phyloP scores from a whole-genome alignment of 2,329 filamentous ascomycete genomes.

The Cercospora beticola region DNA sequence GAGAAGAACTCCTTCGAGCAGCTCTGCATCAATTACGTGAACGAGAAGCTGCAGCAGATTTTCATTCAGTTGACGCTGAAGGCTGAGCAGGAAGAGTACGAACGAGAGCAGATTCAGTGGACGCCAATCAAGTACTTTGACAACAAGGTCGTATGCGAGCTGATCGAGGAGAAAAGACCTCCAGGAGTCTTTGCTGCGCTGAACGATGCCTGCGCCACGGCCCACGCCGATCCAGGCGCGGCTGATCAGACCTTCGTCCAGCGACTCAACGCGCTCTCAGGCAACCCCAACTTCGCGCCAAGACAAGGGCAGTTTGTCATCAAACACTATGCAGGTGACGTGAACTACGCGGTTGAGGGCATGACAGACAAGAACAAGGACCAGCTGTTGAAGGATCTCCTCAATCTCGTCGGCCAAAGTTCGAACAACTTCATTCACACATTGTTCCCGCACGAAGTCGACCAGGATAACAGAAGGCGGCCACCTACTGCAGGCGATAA shows the following conservation, averaged over 20 bases:
- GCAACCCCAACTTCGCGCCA: conserved; percentile 84
- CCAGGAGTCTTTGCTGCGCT: conserved; percentile 91
- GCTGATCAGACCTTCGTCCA: conserved; percentile 96
- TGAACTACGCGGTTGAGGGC: conserved; percentile 88
- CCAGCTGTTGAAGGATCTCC: conserved; percentile 86
- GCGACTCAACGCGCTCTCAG: conserved; percentile 80
- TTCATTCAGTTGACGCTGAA: conserved; percentile 97
- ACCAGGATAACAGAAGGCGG: conserved; percentile 91
- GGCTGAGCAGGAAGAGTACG: conserved; percentile 97
- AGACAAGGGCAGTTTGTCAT: conserved; percentile 96
- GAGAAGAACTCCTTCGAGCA: conserved; percentile 99
- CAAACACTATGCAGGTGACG: conserved; percentile 98
- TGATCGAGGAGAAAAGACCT: conserved; percentile 89
- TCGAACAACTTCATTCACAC: conserved; percentile 82
- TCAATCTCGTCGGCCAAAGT: conserved; percentile 81
- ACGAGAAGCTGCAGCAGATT: conserved; percentile 98
- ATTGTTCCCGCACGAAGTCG: conserved; percentile 87
- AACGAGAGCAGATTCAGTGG: conserved; percentile 94
- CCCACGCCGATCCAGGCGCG: conserved; percentile 88
- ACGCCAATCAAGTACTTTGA: conserved; percentile 99
- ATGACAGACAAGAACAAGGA: conserved; percentile 99
- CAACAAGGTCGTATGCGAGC: conserved; percentile 96
- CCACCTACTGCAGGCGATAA: conserved; percentile 95
- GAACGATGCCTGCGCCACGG: conserved; percentile 98
- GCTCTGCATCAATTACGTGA: conserved; percentile 99